Base-by-base conservation (phyloP, 1,139 yeast genomes). In the Candida sp. region DNA sequence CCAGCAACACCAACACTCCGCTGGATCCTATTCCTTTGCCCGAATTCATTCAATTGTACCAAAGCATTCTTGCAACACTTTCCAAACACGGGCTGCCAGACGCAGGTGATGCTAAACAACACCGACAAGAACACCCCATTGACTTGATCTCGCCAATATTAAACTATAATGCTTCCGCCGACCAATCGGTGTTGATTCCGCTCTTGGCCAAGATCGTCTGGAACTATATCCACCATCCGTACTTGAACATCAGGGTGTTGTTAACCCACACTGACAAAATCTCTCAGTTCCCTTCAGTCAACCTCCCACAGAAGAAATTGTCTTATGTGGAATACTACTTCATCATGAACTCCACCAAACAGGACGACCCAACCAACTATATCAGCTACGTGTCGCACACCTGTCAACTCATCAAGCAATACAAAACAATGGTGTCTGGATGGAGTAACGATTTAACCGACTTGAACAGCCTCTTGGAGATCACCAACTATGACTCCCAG, bases 151-250 rank as follows among this genome's bases (percentile, higher is more conserved):
- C 46, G 3, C 54, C 56, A 12, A 17, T 53, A 9, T 35, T 51
- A 7, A 38, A 42, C 6, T 41, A 45, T 27, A 23, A 30, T 23
- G 6, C 34, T 25, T 31, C 11, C n/a, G 11, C 12, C 23, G 27
- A 26, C n/a, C 17, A 17, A 11, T 26, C 49, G 11, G 23, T 3
- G 22, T 28, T 46, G 31, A 23, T 45, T 5, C 25, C 39, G 4
- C 7, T 33, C 5, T 26, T 54, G 9, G 49, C 55, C 2, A 50
- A 43, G 32, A 23, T 49, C 3, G 28, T 37, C 6, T 54, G 57
- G 57, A 33, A 47, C 5, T 54, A 52, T 44, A 25, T 50, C 4
- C 37, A 47, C 33, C 53, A 51, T 30, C 53, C 57, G 1, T 34
- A 31, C 32, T 45, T 54, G 35, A 37, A 42, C 23, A 26, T 39